Evolutionary conservation across 2,329 filamentous ascomycete genomes (phyloP), one percentile per base, ranked within the genome.

Genomic region (Paecilomyces niveus): DNA sequence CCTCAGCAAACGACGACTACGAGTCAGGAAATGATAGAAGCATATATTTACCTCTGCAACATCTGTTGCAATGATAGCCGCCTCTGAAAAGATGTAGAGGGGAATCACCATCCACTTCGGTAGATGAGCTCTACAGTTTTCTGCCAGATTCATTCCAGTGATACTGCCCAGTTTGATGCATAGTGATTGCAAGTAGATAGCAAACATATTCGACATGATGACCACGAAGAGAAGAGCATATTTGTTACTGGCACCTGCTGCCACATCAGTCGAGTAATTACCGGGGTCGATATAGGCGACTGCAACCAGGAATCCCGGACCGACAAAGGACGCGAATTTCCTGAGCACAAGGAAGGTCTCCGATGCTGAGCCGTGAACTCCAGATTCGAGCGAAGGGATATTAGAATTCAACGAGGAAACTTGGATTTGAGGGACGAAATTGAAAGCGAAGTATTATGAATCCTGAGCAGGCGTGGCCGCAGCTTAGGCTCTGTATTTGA

Each of bases 31-130:
- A n/a, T 22, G 35, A 45, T 18, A 7, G 15, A 18, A 7, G 15
- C 18, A 33, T 18, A 64, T 73, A 63, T 65, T n/a, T n/a, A 82
- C 83, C 73, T 89, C 86, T 58, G 86, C 86, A 63, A 89, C 84
- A 68, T 89, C 87, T 0, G 87, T 89, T 0, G 87, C 87, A 56
- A 89, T 85, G 59, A 89, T 89, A 60, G 87, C 86, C 3, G 80
- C 74, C 70, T 89, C 87, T 1, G 86, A 82, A 62, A 89, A 75
- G 22, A 80, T 70, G 65, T 89, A 89, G 2, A 89, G 75, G n/a
- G 78, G 67, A 52, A 82, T 80, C 61, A 85, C 87, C 57, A 89
- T 68, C 87, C 86, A 89, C 63, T 76, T 76, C 1, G 87, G 87
- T 13, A 89, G 77, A 68, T 86, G 85, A 9, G 80, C 83, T 35